Base-by-base conservation (phyloP, 352 stramenopile species). In the Pilasporangium apinafurcum region DNA sequence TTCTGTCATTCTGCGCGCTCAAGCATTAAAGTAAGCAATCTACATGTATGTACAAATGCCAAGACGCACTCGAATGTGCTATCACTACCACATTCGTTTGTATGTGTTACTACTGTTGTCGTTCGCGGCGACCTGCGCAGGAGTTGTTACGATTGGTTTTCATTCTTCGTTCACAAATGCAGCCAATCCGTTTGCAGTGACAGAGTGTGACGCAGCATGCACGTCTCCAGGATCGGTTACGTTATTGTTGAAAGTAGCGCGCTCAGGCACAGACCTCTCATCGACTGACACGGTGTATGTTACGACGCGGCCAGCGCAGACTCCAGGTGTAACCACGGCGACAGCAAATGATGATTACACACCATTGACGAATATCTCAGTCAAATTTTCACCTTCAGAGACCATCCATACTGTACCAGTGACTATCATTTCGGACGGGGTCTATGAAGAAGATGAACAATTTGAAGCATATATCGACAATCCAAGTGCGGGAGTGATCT, bases 361-460 rank as follows among this genome's bases (percentile, higher is more conserved):
- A 0, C 31, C 60, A 4, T 34, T 79, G 13, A 44, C 2, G 2
- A 53, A 52, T 26, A 35, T 59, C 0, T 21, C 47, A 0, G 55
- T 79, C 0, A 31, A 53, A 21, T 83, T 83, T 39, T 35, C 48
- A 8, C 47, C 55, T 3, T 42, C 30, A 1, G 52, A 79, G 10
- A 58, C 34, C 1, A 42, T 35, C 17, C 58, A 77, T 31, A 60
- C 26, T 2, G 48, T 77, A 17, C 22, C 27, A 0, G 32, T 83
- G 9, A 65, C 54, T 9, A 41, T 83, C 13, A 35, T 70, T 6
- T 79, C 69, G 2, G 67, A 78, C 13, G 69, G 65, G 12, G 30
- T 73, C 1, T 77, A 83, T 37, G 60, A 78, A 35, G 49, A 71
- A 37, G 65, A 76, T 33, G 56, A 73, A 29, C 45, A 46, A 21